Evolutionary conservation across 2,329 filamentous ascomycete species (phyloP), one percentile per base, ranked within the genome.

Genomic region (Verticillium albo-atrum): DNA sequence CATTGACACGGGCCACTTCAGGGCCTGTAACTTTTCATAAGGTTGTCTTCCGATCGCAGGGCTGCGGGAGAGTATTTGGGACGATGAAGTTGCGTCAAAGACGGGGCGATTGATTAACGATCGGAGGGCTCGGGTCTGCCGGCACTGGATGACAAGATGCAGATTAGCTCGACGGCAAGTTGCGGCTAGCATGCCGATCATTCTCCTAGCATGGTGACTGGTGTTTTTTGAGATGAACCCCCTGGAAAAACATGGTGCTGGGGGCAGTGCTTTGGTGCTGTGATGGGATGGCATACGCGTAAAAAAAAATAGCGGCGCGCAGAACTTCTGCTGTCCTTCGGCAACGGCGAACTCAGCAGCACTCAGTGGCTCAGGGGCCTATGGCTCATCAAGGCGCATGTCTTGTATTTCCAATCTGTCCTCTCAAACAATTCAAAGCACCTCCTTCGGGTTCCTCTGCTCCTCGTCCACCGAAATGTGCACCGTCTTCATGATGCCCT

Each of bases 401-500:
- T 32, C 30, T 14, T 32, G 30, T 14, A 32, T 32, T 32, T 14
- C 30, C 9, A 32, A 32, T 32, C 30, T 32, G 30, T 14, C 30
- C 30, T 32, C 30, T 32, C 30, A 14, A 20, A n/a, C 9, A 23
- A 47, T n/a, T 47, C n/a, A 47, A 6, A 47, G 12, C 4, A 23
- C 37, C 20, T 47, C 37, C 37, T 47, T 47, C 20, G 37, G 37
- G n/a, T 47, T 47, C 37, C 20, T 47, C n/a, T 23, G 37, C 37
- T 47, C 37, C n/a, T 60, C 52, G 17, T 62, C 58, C n/a, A 62
- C 55, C 9, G 50, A 57, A 0, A 62, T 52, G 3, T 61, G 54
- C 26, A 27, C 57, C 3, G 59, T 61, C 20, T 62, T 62, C 14
- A 51, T 61, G 23, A 62, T 59, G 1, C 56, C 59, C 12, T 61